Conservation (phyloP, 2,329 filamentous ascomycete species). For the Biscogniauxia marginata region DNA sequence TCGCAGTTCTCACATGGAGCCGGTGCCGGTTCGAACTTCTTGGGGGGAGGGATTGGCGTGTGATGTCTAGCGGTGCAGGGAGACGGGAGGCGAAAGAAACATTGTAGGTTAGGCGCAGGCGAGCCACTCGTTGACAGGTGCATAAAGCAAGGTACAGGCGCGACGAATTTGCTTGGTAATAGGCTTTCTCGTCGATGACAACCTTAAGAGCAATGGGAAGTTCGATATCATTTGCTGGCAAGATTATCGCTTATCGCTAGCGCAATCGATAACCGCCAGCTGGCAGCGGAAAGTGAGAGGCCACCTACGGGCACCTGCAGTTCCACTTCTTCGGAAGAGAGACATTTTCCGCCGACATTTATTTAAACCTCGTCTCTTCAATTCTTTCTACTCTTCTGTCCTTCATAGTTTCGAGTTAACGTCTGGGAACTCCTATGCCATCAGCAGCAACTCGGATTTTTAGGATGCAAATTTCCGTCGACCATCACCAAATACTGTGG, state of each 20-base stretch:
- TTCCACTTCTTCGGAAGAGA: not conserved
- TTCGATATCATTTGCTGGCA: not conserved
- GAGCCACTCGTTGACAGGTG: not conserved
- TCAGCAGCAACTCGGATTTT: not conserved
- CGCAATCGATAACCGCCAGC: not conserved
- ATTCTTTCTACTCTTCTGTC: not conserved
- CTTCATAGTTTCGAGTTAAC: not conserved
- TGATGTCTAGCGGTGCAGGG: conserved; percentile 1
- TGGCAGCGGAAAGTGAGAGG: not conserved
- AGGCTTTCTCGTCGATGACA: too few species aligned
- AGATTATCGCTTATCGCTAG: not conserved
- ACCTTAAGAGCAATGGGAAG: too few species aligned
- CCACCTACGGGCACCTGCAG: too few species aligned
- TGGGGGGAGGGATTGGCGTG: not conserved
- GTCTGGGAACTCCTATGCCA: not conserved
- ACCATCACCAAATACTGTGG: not conserved
- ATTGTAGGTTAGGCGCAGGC: too few species aligned
- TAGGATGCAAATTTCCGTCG: not conserved
- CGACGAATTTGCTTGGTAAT: not conserved
- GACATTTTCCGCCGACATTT: not conserved
- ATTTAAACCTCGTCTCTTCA: not conserved
- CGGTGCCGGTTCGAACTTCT: conserved; percentile 10
- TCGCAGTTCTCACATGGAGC: conserved; percentile 31
- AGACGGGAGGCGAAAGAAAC: not conserved
- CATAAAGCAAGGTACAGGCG: not conserved